Base-by-base conservation (phyloP, 1,284 basidiomycete species). In the Ceratobasidium sp. region DNA sequence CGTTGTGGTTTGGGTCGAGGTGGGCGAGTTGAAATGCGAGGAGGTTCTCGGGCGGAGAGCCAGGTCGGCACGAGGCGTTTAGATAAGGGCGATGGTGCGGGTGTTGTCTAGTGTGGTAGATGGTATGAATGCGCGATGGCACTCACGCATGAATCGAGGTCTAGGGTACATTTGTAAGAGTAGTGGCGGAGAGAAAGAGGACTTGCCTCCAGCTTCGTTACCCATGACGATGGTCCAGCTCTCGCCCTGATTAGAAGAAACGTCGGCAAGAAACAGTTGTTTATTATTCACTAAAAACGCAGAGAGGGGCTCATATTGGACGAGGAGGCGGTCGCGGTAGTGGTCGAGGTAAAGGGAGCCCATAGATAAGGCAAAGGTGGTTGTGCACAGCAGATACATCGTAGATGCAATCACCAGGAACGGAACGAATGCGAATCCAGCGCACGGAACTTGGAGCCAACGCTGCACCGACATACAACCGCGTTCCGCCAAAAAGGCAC, bases 161-260 rank as follows among this genome's bases (percentile, higher is more conserved):
- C 96, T 98, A 80, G 19, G 49, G 46, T 51, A 69, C 22, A 56
- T 73, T 25, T n/a, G 56, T 56, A 43, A 34, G 67, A 54, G 65
- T 57, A 19, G 37, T 75, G 5, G 9, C 75, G 46, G 66, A 75
- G n/a, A 78, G 44, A 34, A n/a, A 49, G 34, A 43, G 17, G 19
- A 81, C 89, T 78, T 81, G 95, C 96, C 95, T 82, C 95, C 95
- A 11, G 96, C 94, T 84, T 97, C 95, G 82, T 98, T 97, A 0
- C 96, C 96, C 89, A 95, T 94, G 0, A 91, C 91, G 5, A 97
- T 86, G 0, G 89, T 92, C 95, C 95, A 98, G 57, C 90, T 88
- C 9, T 81, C 80, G 13, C 82, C 87, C 71, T 84, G 85, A 0
- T 86, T 87, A 0, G 80, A 80, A 8, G 83, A 78, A 5, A 90